Evolutionary conservation across 2,329 filamentous ascomycete species (phyloP).

Genomic region (Hypocreales sp.): DNA sequence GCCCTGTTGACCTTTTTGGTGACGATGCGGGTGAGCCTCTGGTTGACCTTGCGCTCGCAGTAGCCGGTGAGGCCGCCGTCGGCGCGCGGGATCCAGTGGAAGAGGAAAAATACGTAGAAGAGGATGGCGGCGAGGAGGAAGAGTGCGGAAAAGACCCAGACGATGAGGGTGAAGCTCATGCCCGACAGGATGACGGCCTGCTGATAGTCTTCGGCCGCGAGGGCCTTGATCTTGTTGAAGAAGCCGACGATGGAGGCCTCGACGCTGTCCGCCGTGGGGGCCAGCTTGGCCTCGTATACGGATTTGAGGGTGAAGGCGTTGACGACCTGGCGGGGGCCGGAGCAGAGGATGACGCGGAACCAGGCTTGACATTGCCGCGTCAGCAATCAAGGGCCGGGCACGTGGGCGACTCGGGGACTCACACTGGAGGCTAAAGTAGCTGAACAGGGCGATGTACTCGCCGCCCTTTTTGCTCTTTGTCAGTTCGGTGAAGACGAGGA

Average conservation of each 20-base stretch:
- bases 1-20: slow-evolving; percentile 78
- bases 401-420: slow-evolving; percentile 10
- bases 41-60: slow-evolving; percentile 85
- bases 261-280: slow-evolving; percentile 31
- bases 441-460: slow-evolving; percentile 81
- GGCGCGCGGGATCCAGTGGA: slow-evolving; percentile 72
- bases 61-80: slow-evolving; percentile 74
- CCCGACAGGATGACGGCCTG: slow-evolving; percentile 73
- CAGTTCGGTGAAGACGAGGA: slow-evolving; percentile 80
- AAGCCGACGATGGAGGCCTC: slow-evolving; percentile 57
- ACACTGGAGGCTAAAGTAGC: slow-evolving; percentile 66
- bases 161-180: slow-evolving; percentile 82
- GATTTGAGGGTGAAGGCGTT: slow-evolving; percentile 82
- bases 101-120: slow-evolving; percentile 79
- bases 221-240: slow-evolving; percentile 62
- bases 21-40: slow-evolving; percentile 70
- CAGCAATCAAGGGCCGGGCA: neutral
- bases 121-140: slow-evolving; percentile 59
- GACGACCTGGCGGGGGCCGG: slow-evolving; percentile 80
- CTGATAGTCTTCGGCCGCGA: slow-evolving; percentile 58
- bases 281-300: slow-evolving; percentile 64
- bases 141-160: slow-evolving; percentile 75
- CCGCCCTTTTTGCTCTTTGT: slow-evolving; percentile 84
- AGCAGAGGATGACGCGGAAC: slow-evolving; percentile 77
- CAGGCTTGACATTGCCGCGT: slow-evolving; percentile 40